Evolutionary conservation across 2,329 filamentous ascomycete genomes (phyloP).

Genomic region (Coniochaeta prunicola): DNA sequence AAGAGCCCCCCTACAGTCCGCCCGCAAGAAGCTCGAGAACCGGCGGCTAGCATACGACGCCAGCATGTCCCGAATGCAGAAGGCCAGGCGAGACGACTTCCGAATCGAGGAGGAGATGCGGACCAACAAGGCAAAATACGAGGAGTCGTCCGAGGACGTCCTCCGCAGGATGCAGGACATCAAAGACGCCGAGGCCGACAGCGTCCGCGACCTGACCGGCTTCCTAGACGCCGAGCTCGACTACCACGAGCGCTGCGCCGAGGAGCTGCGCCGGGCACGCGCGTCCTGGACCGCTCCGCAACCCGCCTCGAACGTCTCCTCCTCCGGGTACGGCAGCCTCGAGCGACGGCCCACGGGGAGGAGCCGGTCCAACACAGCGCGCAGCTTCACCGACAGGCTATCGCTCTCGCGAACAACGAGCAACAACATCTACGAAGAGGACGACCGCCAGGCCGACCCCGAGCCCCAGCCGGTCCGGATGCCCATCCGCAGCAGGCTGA

Average conservation of each 20-base stretch:
- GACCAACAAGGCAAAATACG: constrained; percentile 88
- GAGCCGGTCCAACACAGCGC: constrained; percentile 40
- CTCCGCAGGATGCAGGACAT: constrained; percentile 91
- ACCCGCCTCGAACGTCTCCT: constrained; percentile 12
- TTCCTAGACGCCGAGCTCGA: constrained; percentile 86
- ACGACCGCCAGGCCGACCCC: constrained; percentile 20
- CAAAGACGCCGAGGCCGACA: constrained; percentile 83
- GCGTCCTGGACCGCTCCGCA: constrained; percentile 33
- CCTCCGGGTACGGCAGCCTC: constrained; percentile 5
- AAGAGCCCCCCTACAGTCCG: constrained; percentile 37
- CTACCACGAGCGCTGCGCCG: constrained; percentile 85
- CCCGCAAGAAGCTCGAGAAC: constrained; percentile 90
- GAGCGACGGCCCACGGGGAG: constrained; percentile 18
- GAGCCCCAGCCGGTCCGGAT: constrained; percentile 30
- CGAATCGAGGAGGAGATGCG: constrained; percentile 88
- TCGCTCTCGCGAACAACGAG: constrained; percentile 25
- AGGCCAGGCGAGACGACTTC: constrained; percentile 90
- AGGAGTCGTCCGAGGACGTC: constrained; percentile 90
- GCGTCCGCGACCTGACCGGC: constrained; percentile 66
- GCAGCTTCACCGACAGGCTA: constrained; percentile 29
- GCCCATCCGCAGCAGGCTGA: constrained; percentile 32
- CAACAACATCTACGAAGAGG: constrained; percentile 26
- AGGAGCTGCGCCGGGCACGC: constrained; percentile 60
- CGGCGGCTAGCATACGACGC: constrained; percentile 87
- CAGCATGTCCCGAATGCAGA: constrained; percentile 82